phyloP scores from a whole-genome alignment of 148 eudicot genomes.

The Drosera capensis region DNA sequence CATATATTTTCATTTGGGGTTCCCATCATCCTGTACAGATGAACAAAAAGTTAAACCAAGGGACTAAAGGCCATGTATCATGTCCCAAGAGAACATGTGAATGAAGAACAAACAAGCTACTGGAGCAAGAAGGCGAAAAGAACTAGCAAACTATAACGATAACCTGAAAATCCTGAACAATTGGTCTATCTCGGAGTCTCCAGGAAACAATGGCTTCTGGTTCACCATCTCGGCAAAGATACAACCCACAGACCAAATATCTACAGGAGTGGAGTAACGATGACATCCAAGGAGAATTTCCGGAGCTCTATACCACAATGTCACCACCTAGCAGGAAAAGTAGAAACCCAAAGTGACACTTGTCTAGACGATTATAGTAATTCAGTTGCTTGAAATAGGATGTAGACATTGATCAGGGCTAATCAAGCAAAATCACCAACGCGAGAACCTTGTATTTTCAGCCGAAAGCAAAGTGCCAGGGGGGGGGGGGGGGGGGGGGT shows the following conservation, averaged over 20 bases:
- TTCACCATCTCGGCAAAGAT: slow-evolving; percentile 99
- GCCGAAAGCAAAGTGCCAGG: too few relatives aligned
- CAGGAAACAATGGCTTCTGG: slow-evolving; percentile 78
- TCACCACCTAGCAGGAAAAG: too few relatives aligned
- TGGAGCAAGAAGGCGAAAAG: not conserved
- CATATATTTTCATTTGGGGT: slow-evolving; percentile 90
- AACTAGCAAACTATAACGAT: not conserved
- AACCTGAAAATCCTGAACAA: slow-evolving; percentile 84
- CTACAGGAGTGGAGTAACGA: slow-evolving; percentile 92
- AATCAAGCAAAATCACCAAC: too few relatives aligned
- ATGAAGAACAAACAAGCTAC: not conserved
- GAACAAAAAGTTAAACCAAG: too few relatives aligned
- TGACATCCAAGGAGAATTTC: slow-evolving; percentile 92
- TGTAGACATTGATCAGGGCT: too few relatives aligned
- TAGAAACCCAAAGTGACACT: too few relatives aligned
- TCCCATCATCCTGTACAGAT: slow-evolving; percentile 51
- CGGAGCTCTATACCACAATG: slow-evolving; percentile 97
- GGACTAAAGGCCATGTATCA: too few relatives aligned
- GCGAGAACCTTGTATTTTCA: too few relatives aligned
- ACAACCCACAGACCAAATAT: slow-evolving; percentile 97
- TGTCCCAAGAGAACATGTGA: too few relatives aligned
- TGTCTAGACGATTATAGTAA: too few relatives aligned
- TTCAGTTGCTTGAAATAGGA: too few relatives aligned
- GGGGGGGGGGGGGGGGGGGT: too few relatives aligned
- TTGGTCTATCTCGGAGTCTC: slow-evolving; percentile 86